Evolutionary conservation across 805 yeast genomes (phyloP).

Genomic region (Barnettozyma siamensis): DNA sequence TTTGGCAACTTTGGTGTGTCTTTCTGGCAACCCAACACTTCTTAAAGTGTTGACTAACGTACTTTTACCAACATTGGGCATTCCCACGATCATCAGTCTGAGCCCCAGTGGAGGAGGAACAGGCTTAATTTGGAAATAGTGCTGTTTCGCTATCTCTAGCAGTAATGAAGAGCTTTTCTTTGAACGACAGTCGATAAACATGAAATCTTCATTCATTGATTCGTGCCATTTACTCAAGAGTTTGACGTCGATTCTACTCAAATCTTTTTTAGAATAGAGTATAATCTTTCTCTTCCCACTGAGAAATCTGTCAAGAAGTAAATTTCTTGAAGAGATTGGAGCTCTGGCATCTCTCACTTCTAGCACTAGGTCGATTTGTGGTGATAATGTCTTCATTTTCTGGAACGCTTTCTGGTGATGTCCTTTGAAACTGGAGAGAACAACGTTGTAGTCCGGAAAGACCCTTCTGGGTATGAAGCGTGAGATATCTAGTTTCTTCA

Average conservation of each 20-base stretch:
- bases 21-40: constrained; percentile 23
- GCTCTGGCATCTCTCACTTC: constrained; percentile 90
- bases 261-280: constrained; percentile 73
- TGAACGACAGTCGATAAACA: constrained; percentile 55
- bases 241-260: constrained; percentile 38
- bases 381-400: constrained; percentile 59
- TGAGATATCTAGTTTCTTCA: constrained; percentile 7
- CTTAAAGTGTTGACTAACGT: constrained; percentile 76
- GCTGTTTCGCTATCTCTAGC: constrained; percentile 42
- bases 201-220: constrained; percentile 33
- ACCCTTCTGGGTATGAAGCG: constrained; percentile 57
- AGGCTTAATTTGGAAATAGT: constrained; percentile 44
- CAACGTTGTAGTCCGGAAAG: constrained; percentile 72
- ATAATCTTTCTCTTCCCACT: constrained; percentile 52
- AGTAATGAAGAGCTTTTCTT: constrained; percentile 44
- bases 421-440: constrained; percentile 79
- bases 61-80: constrained; percentile 98
- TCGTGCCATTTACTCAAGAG: constrained; percentile 46
- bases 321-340: constrained; percentile 78
- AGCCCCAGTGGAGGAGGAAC: constrained; percentile 77
- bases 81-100: constrained; percentile 73
- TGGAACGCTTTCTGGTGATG: constrained; percentile 81
- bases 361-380: constrained; percentile 73
- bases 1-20: constrained; percentile 63
- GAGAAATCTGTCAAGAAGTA: constrained; percentile 63